These are phyloP conservation scores for Ustulina deusta DNA, from an alignment of 2,329 filamentous ascomycete species.

Conservation along the genomic window DNA sequence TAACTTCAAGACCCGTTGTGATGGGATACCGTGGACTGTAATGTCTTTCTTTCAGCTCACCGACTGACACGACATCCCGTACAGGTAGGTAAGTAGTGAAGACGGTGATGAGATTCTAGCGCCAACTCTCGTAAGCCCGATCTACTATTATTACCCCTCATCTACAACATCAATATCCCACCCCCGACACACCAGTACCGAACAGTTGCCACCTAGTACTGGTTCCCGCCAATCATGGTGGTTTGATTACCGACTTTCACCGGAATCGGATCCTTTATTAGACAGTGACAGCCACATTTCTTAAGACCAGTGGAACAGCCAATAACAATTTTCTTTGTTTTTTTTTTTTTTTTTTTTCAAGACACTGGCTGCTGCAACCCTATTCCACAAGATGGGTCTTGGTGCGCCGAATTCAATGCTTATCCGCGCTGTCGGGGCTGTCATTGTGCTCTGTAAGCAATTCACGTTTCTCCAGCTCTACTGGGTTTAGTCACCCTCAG, in stretches of 20 bases:
- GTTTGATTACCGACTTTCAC: neutral
- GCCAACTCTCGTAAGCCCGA: neutral
- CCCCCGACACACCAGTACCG: no score
- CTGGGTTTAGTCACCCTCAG: neutral
- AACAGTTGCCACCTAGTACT: neutral
- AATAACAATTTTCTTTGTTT: neutral
- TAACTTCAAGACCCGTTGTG: neutral
- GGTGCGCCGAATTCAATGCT: constrained; percentile 29
- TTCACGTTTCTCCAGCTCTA: neutral
- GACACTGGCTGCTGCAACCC: neutral
- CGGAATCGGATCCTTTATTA: neutral
- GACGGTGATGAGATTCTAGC: neutral
- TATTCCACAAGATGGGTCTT: constrained; percentile 28
- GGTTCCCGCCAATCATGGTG: neutral
- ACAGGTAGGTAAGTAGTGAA: neutral
- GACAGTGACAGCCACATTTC: neutral
- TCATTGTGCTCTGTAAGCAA: constrained; percentile 32
- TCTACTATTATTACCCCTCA: no score
- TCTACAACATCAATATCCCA: no score
- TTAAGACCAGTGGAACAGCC: neutral
- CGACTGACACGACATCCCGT: neutral
- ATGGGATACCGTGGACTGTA: neutral
- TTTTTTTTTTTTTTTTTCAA: constrained; percentile 7
- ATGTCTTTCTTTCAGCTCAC: neutral
- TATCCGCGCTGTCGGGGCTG: constrained; percentile 38